Conservation (phyloP, 768 basidiomycete species). For the Rhodosporidiobolus sp. region DNA sequence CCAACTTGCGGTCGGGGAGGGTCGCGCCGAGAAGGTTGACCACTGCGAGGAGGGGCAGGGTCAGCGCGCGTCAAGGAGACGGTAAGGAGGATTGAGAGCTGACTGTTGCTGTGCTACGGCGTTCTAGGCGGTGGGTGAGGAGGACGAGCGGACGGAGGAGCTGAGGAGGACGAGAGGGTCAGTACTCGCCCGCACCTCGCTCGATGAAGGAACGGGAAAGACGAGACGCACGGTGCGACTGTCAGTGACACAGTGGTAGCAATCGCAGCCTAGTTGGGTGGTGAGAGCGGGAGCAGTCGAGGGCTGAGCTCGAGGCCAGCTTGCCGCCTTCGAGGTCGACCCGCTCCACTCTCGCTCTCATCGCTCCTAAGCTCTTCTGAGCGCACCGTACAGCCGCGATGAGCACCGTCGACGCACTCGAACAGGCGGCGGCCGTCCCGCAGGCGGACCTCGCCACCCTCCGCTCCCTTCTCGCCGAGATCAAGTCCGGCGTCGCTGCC, state of each 20-base stretch:
- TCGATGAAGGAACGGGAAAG: too few relatives aligned
- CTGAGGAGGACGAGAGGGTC: too few relatives aligned
- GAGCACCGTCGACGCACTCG: too few relatives aligned
- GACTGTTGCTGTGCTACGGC: not conserved
- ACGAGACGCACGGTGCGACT: too few relatives aligned
- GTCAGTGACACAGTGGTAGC: too few relatives aligned
- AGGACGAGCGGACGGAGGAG: too few relatives aligned
- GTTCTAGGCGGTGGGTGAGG: not conserved
- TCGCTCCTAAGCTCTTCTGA: not conserved
- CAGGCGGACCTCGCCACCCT: slow-evolving; percentile 15
- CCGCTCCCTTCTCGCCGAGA: slow-evolving; percentile 17
- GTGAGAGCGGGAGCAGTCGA: not conserved
- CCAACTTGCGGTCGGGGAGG: slow-evolving; percentile 69
- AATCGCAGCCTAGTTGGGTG: too few relatives aligned
- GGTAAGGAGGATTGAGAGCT: accelerated
- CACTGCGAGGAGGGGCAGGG: slow-evolving; percentile 1
- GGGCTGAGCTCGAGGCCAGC: not conserved
- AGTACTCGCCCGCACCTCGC: too few relatives aligned
- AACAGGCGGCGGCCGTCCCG: not conserved
- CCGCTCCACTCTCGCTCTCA: not conserved
- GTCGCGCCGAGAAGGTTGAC: slow-evolving; percentile 74
- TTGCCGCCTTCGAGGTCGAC: not conserved
- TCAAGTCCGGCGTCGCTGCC: slow-evolving; percentile 14
- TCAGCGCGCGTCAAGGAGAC: not conserved
- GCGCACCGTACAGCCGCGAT: not conserved